Evolutionary conservation across 192 early-diverging fungal species (phyloP), one percentile per base, ranked within the genome.

Genomic region (Haplosporangium gracile): DNA sequence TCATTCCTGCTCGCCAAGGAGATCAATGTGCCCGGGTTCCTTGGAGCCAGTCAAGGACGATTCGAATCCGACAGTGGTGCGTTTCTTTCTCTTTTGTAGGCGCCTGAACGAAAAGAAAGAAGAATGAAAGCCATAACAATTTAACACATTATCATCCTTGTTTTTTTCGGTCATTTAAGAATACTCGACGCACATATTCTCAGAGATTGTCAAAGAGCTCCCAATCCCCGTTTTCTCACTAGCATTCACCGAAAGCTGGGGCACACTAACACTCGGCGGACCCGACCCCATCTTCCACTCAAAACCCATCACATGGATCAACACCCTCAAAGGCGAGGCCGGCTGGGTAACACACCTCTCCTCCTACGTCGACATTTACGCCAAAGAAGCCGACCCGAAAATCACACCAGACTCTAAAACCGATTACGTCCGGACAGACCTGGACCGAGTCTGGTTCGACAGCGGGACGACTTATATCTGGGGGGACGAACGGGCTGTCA

Each of bases 401-500:
- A 26, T 63, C 29, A 65, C 13, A 3, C 42, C 38, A 45, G 32
- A 39, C 9, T 13, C 29, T 24, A 75, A 55, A 2, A 1, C 39
- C 16, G 75, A 77, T n/a, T 73, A 51, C 73, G 70, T 76, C 9
- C 24, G 42, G 11, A 82, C 74, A 36, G 43, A 68, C 13, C 42
- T 82, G 20, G 70, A 82, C n/a, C 75, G 81, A 11, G 75, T 77
- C 2, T 82, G 81, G 81, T 82, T 82, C 34, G 81, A 82, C 24
- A 72, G 75, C 34, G 81, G 81, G 13, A 78, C 76, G 8, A 78
- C 76, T 0, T 74, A 74, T 69, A 78, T 83, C 60, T 83, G 82
- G 76, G 82, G 82, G 2, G 82, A 78, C 26, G 76, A 73, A 20
- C 8, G 24, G 2, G 76, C 76, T 2, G 29, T 83, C 5, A 38